Evolutionary conservation across 2,329 filamentous ascomycete species (phyloP), one percentile per base, ranked within the genome.

Genomic region (Westerdykella ornata): DNA sequence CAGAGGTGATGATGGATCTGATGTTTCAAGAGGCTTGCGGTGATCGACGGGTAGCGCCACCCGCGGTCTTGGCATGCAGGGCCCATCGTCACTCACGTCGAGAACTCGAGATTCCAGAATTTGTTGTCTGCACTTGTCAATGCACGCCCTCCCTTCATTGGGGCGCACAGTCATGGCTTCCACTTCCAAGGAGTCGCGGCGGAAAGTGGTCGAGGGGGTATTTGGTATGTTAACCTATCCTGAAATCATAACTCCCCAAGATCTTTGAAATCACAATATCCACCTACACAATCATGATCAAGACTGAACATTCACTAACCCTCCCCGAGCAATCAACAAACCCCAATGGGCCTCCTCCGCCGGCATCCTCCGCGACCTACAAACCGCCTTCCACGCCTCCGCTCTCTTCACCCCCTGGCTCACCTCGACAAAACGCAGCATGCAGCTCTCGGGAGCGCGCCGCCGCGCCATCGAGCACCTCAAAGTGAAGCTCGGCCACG

Each of bases 401-500:
- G 63, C 70, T 18, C 73, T 86, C 49, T 97, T 98, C 72, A 75
- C 77, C 43, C 85, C 88, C 26, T 82, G 85, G 75, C 73, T 97
- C 44, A 72, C 80, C 20, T 69, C 75, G 39, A 81, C 89, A 53
- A 72, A 72, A 41, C 72, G 71, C 36, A 77, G 13, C 67, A 71
- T 51, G 82, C 86, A 62, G 70, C 69, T 44, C 72, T 75, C 43
- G 71, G 31, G 46, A 16, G 48, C 72, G 43, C 78, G 84, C 60
- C 75, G 75, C 52, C 73, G 75, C 52, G 77, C 82, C 45, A 66
- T 68, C 36, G 51, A 54, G 3, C 57, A 60, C 17, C 53, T 65
- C 20, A 79, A 86, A 47, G 83, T 97, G 53, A 98, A 97, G 72
- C 85, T 97, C 59, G 92, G 92, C 26, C 92, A 98, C 69, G 92